phyloP scores from a whole-genome alignment of 2,329 filamentous ascomycete species.

The Ceratocystiopsis minuta region DNA sequence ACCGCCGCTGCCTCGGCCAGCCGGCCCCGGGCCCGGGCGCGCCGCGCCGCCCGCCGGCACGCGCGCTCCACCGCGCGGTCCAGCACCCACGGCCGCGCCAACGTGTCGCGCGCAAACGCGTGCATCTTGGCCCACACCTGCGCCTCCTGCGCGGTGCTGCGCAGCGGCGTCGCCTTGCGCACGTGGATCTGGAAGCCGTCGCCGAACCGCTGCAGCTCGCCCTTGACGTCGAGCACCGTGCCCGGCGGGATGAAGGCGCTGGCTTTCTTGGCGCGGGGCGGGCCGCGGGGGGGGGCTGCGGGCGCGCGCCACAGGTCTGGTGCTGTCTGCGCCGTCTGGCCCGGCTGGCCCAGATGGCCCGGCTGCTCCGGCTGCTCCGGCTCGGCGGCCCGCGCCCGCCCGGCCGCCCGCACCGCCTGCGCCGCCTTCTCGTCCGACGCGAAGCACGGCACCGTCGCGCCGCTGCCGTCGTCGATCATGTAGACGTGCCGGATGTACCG shows the following conservation, averaged over 20 bases:
- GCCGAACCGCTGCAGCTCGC: slow-evolving; percentile 28
- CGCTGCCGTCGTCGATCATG: slow-evolving; percentile 49
- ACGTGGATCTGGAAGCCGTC: slow-evolving; percentile 31
- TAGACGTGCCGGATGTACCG: slow-evolving; percentile 25
- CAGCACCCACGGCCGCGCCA: slow-evolving; percentile 37
- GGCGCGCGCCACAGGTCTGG: too few species aligned
- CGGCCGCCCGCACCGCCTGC: neutral
- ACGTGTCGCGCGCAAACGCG: slow-evolving; percentile 30
- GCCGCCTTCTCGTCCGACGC: slow-evolving; percentile 2
- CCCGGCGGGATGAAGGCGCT: slow-evolving; percentile 16
- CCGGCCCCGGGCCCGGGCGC: neutral
- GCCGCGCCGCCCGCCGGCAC: slow-evolving; percentile 29
- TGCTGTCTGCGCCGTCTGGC: too few species aligned
- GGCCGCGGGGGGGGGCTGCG: too few species aligned
- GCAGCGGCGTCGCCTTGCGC: slow-evolving; percentile 28
- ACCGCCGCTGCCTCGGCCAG: neutral
- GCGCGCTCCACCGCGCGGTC: slow-evolving; percentile 27
- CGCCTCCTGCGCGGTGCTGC: slow-evolving; percentile 37
- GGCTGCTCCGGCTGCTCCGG: too few species aligned
- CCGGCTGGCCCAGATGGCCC: too few species aligned
- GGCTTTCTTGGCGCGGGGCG: too few species aligned
- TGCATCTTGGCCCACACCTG: slow-evolving; percentile 37
- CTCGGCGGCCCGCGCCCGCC: neutral
- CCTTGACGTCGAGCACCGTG: slow-evolving; percentile 38
- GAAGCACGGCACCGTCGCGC: slow-evolving; percentile 34